Base-by-base conservation (phyloP, 495 filamentous ascomycete genomes). In the Haplographium delicatum region DNA sequence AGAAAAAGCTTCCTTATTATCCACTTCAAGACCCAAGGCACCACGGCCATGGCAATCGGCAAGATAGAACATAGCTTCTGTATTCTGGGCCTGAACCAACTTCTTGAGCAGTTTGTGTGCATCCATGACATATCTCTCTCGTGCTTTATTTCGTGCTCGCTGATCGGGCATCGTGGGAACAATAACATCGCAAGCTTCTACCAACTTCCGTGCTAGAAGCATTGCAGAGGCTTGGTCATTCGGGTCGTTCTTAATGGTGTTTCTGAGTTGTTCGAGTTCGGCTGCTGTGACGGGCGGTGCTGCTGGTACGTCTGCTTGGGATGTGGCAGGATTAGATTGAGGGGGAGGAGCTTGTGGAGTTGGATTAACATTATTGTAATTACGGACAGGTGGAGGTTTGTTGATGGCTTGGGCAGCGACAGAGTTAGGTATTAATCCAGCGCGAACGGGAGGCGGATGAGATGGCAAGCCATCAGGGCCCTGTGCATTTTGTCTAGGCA, bases 51-150 rank as follows among this genome's bases (percentile, higher is more conserved):
- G 82, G 65, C 85, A 89, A 64, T 96, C 91, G 9, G 91, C 93
- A 25, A 96, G 69, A 62, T 87, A 95, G 69, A 98, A 98, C 75
- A 91, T 91, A 20, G 93, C 93, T 9, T 96, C 91, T 0, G 85
- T 64, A 58, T 88, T 74, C 61, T 67, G 67, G 25, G 67, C 69
- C 30, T 73, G 75, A 7, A 80, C 83, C 13, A 96, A 79, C 66
- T 91, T 96, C 68, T 95, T 94, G 38, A 96, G 68, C 33, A 89
- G 83, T 66, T 95, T 96, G 62, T 91, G 78, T 4, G 89, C 88
- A 63, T 97, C 93, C 54, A 84, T 69, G 5, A 87, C 70, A 62
- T 89, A 97, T 51, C 83, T 84, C 64, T 96, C 91, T 40, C 88
- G 83, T 26, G 83, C 84, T 56, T 85, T 89, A 47, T 75, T 79